Base-by-base conservation (phyloP, 345 rosid genomes). In the Streptanthus diversifolius region DNA sequence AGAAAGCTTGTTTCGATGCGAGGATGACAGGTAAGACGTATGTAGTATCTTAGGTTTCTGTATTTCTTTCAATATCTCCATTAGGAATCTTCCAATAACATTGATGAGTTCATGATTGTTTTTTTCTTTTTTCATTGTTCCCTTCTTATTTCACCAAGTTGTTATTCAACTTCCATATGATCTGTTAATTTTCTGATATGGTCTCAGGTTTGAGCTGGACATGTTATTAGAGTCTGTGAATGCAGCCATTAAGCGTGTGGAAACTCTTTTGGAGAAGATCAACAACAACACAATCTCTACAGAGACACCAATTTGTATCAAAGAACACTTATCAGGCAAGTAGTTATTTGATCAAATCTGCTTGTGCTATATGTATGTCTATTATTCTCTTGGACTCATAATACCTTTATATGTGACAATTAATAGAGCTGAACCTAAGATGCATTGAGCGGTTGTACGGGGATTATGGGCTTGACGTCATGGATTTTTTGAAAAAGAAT, bases 1-100 rank as follows among this genome's bases (percentile, higher is more conserved):
- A 82, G 99, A 95, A 82, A 90, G 96, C 87, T 82, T 95, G 74
- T 95, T 95, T 76, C 90, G 95, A 25, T 92, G 99, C 54, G 99
- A 95, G 82, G 99, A 95, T 75, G 99, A 95, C 84, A 90, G 99
- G 99, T 93, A 75, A 52, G 82, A 52, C 67, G 0, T 66, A 4
- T 36, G 18, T 53, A 55, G 47, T 33, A 43, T 58, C 33, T 55
- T 48, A 35, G 24, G 60, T 19, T 60, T 43, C 5, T 59, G 3
- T 58, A 40, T 72, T 52, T 77, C 24, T 33, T 51, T 48, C 24
- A 37, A 30, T 63, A 37, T 71, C 5, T 40, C 19, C 17, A 41
- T 48, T 64, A 62, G 11, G 60, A 55, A 8, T 63, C 41, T 40
- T 55, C 11, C 12, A 3, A 3, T 58, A 15, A 17, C 25, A 58